Evolutionary conservation across 2,329 filamentous ascomycete species (phyloP).

Genomic region (Neocatenulostroma microsporum): DNA sequence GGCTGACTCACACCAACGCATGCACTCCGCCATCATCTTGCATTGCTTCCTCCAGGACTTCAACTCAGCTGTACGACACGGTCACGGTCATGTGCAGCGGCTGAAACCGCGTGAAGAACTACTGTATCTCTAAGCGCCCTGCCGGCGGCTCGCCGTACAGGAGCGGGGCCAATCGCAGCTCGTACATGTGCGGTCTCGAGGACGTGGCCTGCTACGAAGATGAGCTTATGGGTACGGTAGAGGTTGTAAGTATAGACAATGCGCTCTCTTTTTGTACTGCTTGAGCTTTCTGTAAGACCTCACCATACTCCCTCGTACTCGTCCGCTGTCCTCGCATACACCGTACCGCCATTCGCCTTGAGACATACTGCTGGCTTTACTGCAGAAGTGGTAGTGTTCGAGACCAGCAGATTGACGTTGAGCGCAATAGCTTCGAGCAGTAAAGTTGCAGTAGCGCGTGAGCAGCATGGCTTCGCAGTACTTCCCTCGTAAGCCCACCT

Average conservation of each 20-base stretch:
- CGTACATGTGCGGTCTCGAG: constrained; percentile 6
- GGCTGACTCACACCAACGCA: no score
- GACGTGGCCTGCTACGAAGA: constrained; percentile 4
- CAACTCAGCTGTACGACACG: no score
- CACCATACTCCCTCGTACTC: not conserved
- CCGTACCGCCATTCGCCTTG: not conserved
- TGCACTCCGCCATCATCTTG: no score
- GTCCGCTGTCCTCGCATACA: not conserved
- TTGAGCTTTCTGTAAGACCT: not conserved
- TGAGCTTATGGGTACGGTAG: not conserved
- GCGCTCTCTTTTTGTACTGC: constrained; percentile 2
- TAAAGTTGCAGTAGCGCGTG: not conserved
- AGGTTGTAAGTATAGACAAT: not conserved
- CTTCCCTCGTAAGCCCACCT: constrained; percentile 25
- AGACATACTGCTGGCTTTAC: not conserved
- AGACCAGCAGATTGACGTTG: not conserved
- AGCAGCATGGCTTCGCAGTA: constrained; percentile 21
- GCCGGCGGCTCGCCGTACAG: not conserved
- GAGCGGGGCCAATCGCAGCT: constrained; percentile 10
- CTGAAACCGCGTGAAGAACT: no score
- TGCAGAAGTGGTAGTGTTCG: not conserved
- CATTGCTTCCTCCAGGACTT: no score
- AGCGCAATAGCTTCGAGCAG: not conserved
- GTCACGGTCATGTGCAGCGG: no score
- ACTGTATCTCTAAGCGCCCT: no score